Conservation (phyloP, 2,329 filamentous ascomycete genomes). For the Penicillium sp. region DNA sequence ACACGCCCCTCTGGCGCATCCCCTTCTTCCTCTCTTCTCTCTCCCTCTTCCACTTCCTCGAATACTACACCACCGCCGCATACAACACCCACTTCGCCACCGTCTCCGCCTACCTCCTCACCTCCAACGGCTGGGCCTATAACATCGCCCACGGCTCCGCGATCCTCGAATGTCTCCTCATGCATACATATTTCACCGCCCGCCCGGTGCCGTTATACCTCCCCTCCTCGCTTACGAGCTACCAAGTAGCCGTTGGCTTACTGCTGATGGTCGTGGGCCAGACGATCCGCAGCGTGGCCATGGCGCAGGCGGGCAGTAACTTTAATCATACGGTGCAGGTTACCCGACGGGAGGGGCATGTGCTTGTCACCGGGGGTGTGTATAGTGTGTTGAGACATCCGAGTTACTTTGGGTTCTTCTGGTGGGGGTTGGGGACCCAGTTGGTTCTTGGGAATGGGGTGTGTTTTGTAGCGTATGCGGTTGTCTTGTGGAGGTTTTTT, state of each 20-base stretch:
- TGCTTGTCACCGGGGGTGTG: slow-evolving; percentile 69
- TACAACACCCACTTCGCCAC: slow-evolving; percentile 69
- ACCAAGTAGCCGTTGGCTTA: slow-evolving; percentile 58
- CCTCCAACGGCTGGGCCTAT: slow-evolving; percentile 75
- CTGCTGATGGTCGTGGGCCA: slow-evolving; percentile 62
- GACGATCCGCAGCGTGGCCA: slow-evolving; percentile 65
- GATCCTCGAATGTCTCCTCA: no score
- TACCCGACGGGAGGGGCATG: slow-evolving; percentile 59
- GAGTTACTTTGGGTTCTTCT: slow-evolving; percentile 96
- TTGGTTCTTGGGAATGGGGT: slow-evolving; percentile 75
- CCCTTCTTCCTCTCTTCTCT: slow-evolving; percentile 52
- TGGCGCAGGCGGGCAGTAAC: slow-evolving; percentile 77
- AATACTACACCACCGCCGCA: slow-evolving; percentile 81
- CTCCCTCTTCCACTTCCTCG: slow-evolving; percentile 83
- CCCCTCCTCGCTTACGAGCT: slow-evolving; percentile 31
- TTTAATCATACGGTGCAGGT: slow-evolving; percentile 84
- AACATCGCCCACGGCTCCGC: slow-evolving; percentile 71
- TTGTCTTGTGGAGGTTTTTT: slow-evolving; percentile 80
- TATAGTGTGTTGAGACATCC: slow-evolving; percentile 75
- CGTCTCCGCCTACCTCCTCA: slow-evolving; percentile 70
- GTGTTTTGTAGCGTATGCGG: slow-evolving; percentile 64
- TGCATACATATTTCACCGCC: no score
- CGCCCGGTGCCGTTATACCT: no score
- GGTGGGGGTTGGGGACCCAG: slow-evolving; percentile 95
- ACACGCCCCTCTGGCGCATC: slow-evolving; percentile 48